Conservation (phyloP, 1,284 basidiomycete genomes). For the Ustilago nuda region DNA sequence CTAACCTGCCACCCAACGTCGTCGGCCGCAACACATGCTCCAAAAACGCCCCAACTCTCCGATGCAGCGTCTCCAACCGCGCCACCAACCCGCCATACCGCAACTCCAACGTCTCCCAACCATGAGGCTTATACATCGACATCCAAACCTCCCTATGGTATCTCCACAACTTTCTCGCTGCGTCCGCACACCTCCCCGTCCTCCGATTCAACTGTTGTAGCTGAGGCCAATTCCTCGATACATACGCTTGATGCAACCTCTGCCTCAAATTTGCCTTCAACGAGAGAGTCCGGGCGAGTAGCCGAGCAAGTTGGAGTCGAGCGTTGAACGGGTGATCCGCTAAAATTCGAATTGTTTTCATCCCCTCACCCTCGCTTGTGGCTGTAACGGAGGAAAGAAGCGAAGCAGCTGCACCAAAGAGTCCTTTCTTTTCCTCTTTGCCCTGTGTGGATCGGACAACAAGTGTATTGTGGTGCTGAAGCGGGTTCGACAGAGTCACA, state of each 20-base stretch:
- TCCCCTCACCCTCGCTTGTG: not conserved
- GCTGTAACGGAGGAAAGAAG: constrained; percentile 17
- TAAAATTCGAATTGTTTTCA: constrained; percentile 33
- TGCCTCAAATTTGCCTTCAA: constrained; percentile 54
- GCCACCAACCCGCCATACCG: constrained; percentile 68
- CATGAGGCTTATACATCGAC: constrained; percentile 66
- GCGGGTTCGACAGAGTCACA: constrained; percentile 20
- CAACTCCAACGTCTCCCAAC: constrained; percentile 69
- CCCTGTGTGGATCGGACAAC: constrained; percentile 7
- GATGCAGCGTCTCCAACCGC: constrained; percentile 68
- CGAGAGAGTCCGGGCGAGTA: constrained; percentile 47
- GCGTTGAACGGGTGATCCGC: constrained; percentile 59
- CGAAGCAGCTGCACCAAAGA: constrained; percentile 19
- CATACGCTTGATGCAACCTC: constrained; percentile 54
- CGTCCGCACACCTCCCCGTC: constrained; percentile 27
- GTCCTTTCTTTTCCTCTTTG: not conserved
- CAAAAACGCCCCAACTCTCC: constrained; percentile 43
- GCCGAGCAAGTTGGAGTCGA: constrained; percentile 44
- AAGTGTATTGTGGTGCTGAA: constrained; percentile 12
- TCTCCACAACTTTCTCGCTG: constrained; percentile 59
- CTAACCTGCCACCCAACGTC: not conserved
- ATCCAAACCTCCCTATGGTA: constrained; percentile 68
- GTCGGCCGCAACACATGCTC: constrained; percentile 23
- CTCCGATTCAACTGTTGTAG: constrained; percentile 35
- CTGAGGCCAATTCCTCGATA: constrained; percentile 44